Conservation (phyloP, 2,329 filamentous ascomycete species). For the Trichoderma afroharzianum region DNA sequence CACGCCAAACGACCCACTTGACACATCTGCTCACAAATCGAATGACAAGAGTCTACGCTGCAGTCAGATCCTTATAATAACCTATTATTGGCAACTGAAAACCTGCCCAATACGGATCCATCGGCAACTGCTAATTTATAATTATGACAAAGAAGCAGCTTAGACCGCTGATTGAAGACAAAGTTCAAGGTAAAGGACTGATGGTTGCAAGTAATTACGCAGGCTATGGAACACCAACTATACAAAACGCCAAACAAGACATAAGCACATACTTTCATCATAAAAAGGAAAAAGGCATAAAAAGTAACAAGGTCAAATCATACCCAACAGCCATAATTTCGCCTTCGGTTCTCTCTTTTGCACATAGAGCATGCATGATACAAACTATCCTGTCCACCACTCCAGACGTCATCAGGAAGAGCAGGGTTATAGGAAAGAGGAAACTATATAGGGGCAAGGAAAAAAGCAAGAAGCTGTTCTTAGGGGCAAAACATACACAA, state of each 20-base stretch:
- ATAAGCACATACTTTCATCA: not conserved
- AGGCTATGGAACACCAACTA: not conserved
- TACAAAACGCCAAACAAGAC: not conserved
- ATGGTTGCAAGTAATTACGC: not conserved
- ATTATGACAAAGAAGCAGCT: not conserved
- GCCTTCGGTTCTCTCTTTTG: not conserved
- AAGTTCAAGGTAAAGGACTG: not conserved
- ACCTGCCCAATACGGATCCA: not conserved
- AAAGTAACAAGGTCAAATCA: not conserved
- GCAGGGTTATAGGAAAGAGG: not conserved
- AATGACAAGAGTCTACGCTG: not conserved
- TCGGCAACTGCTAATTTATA: not conserved
- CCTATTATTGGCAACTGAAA: not conserved
- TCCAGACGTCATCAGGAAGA: not conserved
- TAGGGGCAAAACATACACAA: slow-evolving; percentile 1
- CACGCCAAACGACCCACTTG: not conserved
- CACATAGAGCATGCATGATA: not conserved
- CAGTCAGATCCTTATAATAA: slow-evolving; percentile 11
- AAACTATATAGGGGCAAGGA: not conserved
- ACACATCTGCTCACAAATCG: not conserved
- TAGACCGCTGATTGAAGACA: not conserved
- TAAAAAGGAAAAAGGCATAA: not conserved
- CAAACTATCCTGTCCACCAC: slow-evolving; percentile 2
- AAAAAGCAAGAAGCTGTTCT: not conserved
- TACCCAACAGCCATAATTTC: slow-evolving; percentile 3